Percentiles rank a stretch among this genome's conserved stretches.
These are phyloP conservation scores for Marasmius oreades DNA, from an alignment of 1,284 basidiomycete species.

Conservation along the genomic window DNA sequence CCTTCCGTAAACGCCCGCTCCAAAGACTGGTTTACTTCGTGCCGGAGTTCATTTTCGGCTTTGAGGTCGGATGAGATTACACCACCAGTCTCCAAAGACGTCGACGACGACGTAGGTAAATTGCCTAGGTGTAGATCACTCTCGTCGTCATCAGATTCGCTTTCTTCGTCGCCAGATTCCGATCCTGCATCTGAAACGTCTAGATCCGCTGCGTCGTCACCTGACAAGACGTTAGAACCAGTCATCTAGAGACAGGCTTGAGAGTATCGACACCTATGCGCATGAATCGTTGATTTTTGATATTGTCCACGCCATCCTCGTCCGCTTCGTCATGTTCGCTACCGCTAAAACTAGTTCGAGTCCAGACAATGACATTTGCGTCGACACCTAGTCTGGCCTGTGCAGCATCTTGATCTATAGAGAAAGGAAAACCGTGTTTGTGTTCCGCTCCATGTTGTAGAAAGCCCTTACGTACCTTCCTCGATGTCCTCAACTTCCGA, in stretches of 20 bases:
- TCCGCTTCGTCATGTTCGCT: conserved; percentile 52
- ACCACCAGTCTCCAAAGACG: conserved; percentile 26
- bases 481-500: conserved; percentile 67
- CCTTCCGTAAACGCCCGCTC: conserved; percentile 89
- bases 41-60: conserved; percentile 68
- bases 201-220: conserved; percentile 58
- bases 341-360: conserved; percentile 28
- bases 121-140: conserved; percentile 32
- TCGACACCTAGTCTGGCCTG: conserved; percentile 49
- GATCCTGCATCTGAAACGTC: conserved; percentile 58
- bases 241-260: neutral
- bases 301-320: conserved; percentile 56
- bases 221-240: conserved; percentile 29
- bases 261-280: conserved; percentile 53
- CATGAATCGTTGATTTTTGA: conserved; percentile 65
- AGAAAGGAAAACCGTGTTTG: conserved; percentile 9
- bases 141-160: conserved; percentile 30
- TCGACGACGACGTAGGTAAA: conserved; percentile 37
- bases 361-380: conserved; percentile 73
- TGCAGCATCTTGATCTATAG: conserved; percentile 42
- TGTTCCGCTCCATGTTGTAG: neutral
- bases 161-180: conserved; percentile 34
- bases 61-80: conserved; percentile 37
- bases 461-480: conserved; percentile 41
- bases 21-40: conserved; percentile 77